Evolutionary conservation across 345 rosid species (phyloP), one percentile per base, ranked within the genome.

Genomic region (Eucalyptus victrix): DNA sequence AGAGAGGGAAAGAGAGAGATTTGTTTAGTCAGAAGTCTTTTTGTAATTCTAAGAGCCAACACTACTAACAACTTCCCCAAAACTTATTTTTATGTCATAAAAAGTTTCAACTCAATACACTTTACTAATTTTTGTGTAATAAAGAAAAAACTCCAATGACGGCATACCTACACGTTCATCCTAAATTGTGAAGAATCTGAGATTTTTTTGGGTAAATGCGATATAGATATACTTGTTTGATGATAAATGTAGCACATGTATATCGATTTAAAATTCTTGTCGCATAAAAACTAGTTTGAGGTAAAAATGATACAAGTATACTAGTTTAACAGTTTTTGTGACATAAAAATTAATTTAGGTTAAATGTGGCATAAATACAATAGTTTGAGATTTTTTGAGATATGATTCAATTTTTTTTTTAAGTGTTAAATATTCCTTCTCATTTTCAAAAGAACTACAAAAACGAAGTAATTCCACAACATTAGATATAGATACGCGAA

Each of bases 211-310:
- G 5, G 5, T 30, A 26, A 58, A 24, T 12, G 7, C 13, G 65
- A 1, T 28, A 58, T 13, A 13, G 2, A 58, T 58, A 6, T 12
- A 5, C 4, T 2, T 0, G 1, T 58, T 6, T 62, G 3, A 60
- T 30, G 37, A 8, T 65, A 65, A 65, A 15, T n/a, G 10, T 8
- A 5, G 0, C 5, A 65, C 0, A 1, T 6, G 17, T 30, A 1
- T 62, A 62, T 1, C 6, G 12, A 28, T 24, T 56, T 56, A 1
- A 56, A 24, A 56, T 24, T 56, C 30, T 24, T 56, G 1, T 24
- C 30, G 2, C 2, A 6, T 62, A 28, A 28, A 30, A 30, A 30
- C 1, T 28, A 30, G 9, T 62, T 28, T 62, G 16, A 11, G 69
- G 8, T 26, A 60, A 60, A 60, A 28, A 28, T 28, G 17, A 6